phyloP scores from a whole-genome alignment of 495 filamentous ascomycete species.

The Jackrogersella minutella region DNA sequence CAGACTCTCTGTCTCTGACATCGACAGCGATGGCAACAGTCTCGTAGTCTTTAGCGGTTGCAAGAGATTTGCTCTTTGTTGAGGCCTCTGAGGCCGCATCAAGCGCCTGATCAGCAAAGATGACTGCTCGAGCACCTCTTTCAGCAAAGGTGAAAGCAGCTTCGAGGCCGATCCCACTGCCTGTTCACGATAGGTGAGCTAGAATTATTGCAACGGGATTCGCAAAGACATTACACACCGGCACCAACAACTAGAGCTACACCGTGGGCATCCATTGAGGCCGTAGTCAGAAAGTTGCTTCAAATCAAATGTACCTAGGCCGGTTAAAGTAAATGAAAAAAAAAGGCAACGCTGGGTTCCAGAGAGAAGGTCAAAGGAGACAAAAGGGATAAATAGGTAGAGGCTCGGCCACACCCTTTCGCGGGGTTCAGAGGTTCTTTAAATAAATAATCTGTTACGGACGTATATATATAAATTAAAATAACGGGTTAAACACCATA shows the following conservation, averaged over 20 bases:
- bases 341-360: no score
- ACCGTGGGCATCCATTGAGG: slow-evolving; percentile 16
- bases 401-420: no score
- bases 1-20: slow-evolving; percentile 37
- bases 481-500: no score
- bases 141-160: slow-evolving; percentile 45
- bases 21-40: slow-evolving; percentile 40
- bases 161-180: slow-evolving; percentile 46
- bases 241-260: slow-evolving; percentile 30
- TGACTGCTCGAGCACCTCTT: slow-evolving; percentile 42
- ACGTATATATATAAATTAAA: no score
- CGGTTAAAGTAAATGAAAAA: no score
- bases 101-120: slow-evolving; percentile 42
- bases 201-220: neutral
- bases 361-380: no score
- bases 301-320: no score
- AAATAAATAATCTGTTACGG: no score
- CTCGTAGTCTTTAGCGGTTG: slow-evolving; percentile 31
- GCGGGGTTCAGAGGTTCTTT: no score
- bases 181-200: neutral
- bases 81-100: slow-evolving; percentile 31
- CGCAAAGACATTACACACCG: slow-evolving; percentile 7
- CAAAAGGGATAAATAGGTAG: no score
- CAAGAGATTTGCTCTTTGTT: slow-evolving; percentile 35
- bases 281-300: no score